Evolutionary conservation across 176 grass and related monocot genomes (phyloP).

Genomic region (Musa troglodytarum): DNA sequence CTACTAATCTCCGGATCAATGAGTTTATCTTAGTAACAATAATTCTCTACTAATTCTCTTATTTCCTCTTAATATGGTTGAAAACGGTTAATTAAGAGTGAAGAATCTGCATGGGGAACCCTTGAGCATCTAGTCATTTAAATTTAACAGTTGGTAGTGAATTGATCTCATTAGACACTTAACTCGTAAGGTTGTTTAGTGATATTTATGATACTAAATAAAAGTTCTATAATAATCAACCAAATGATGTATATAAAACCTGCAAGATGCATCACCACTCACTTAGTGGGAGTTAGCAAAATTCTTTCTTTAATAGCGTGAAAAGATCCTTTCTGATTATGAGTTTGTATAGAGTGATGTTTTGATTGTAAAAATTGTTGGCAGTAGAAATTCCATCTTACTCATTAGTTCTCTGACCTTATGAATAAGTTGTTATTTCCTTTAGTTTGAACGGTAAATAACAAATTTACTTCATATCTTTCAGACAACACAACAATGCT

Average conservation of each 20-base stretch:
- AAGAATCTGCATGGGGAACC: not conserved
- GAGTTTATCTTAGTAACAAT: too few relatives aligned
- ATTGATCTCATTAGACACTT: too few relatives aligned
- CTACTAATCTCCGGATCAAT: too few relatives aligned
- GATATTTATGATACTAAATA: too few relatives aligned
- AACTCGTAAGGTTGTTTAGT: not conserved
- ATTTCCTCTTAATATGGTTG: too few relatives aligned
- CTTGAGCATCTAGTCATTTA: not conserved
- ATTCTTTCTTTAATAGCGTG: too few relatives aligned
- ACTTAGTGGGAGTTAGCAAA: too few relatives aligned
- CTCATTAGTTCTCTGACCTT: not conserved
- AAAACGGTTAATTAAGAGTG: too few relatives aligned
- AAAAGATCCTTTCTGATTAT: not conserved
- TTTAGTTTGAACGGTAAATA: not conserved
- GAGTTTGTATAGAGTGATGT: not conserved
- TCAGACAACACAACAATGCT: not conserved
- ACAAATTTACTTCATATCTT: not conserved
- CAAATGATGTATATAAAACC: too few relatives aligned
- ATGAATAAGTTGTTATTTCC: not conserved
- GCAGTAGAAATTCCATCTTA: not conserved
- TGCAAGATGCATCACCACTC: too few relatives aligned
- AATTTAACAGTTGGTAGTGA: not conserved
- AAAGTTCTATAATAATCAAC: too few relatives aligned
- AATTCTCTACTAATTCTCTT: too few relatives aligned
- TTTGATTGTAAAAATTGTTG: not conserved